phyloP scores from a whole-genome alignment of 805 yeast genomes.

The Naumovozyma dairenensis region DNA sequence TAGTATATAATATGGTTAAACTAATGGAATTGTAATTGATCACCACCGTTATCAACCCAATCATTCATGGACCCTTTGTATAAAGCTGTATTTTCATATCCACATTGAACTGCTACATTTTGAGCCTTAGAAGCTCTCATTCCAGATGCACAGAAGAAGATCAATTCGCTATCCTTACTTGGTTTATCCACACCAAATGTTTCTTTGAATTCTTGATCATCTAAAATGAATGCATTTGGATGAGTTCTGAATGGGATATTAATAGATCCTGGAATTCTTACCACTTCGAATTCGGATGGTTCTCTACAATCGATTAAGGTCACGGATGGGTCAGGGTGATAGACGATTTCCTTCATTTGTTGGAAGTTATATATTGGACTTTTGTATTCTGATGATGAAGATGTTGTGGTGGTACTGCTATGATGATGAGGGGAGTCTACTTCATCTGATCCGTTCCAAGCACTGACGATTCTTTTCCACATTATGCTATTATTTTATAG shows the following conservation, averaged over 20 bases:
- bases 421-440: too few relatives aligned
- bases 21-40: constrained; percentile 14
- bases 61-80: constrained; percentile 77
- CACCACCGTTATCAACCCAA: constrained; percentile 42
- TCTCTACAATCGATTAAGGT: constrained; percentile 79
- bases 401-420: too few relatives aligned
- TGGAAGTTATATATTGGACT: constrained; percentile 37
- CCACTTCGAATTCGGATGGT: constrained; percentile 59
- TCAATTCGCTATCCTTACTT: constrained; percentile 45
- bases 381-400: too few relatives aligned
- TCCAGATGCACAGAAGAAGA: constrained; percentile 83
- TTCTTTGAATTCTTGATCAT: constrained; percentile 58
- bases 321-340: constrained; percentile 33
- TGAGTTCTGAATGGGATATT: constrained; percentile 77
- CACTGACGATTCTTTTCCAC: constrained; percentile 20
- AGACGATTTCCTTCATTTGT: constrained; percentile 39
- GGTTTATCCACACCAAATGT: constrained; percentile 75
- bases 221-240: constrained; percentile 74
- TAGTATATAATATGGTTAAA: too few relatives aligned
- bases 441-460: constrained; percentile 22
- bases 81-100: constrained; percentile 66
- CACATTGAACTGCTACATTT: constrained; percentile 73
- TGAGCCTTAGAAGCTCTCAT: constrained; percentile 76
- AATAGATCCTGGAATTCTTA: constrained; percentile 72
- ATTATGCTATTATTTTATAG: constrained; percentile 3